phyloP scores from a whole-genome alignment of 768 basidiomycete genomes.

The Ramaria sp. region DNA sequence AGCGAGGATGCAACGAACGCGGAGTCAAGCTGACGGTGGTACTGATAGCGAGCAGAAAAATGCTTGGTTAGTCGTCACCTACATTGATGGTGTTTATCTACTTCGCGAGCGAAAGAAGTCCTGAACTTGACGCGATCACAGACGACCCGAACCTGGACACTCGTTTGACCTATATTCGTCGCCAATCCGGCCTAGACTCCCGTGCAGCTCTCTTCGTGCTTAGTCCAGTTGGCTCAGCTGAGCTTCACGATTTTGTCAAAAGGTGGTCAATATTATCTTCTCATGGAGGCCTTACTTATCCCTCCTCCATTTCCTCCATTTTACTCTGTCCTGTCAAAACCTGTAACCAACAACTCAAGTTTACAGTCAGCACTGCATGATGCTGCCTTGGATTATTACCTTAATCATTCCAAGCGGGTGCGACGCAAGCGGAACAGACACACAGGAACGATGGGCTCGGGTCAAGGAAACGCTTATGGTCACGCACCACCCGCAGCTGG shows the following conservation, averaged over 20 bases:
- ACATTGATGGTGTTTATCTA: neutral
- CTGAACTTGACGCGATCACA: slow-evolving; percentile 18
- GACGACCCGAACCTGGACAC: slow-evolving; percentile 80
- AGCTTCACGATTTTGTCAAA: slow-evolving; percentile 81
- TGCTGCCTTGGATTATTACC: slow-evolving; percentile 87
- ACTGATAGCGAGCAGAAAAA: slow-evolving; percentile 74
- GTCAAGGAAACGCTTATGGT: slow-evolving; percentile 31
- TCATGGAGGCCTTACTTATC: neutral
- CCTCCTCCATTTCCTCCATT: neutral
- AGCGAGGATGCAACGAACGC: slow-evolving; percentile 71
- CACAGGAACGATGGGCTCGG: slow-evolving; percentile 22
- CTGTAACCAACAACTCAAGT: slow-evolving; percentile 27
- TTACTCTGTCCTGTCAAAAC: neutral
- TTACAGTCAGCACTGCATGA: slow-evolving; percentile 86
- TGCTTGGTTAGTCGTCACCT: slow-evolving; percentile 62
- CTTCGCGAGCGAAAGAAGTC: neutral
- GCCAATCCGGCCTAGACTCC: slow-evolving; percentile 82
- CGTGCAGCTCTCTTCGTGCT: slow-evolving; percentile 90
- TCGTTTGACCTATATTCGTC: slow-evolving; percentile 76
- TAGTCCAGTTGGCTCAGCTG: slow-evolving; percentile 78
- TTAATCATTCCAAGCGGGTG: slow-evolving; percentile 84
- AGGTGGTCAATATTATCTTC: slow-evolving; percentile 34
- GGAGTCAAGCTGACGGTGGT: slow-evolving; percentile 93
- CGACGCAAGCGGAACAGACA: slow-evolving; percentile 81
- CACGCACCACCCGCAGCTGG: slow-evolving; percentile 22